These are phyloP conservation scores for Zygoascus sp. DNA, from an alignment of 1,139 yeast genomes.

Conservation along the genomic window DNA sequence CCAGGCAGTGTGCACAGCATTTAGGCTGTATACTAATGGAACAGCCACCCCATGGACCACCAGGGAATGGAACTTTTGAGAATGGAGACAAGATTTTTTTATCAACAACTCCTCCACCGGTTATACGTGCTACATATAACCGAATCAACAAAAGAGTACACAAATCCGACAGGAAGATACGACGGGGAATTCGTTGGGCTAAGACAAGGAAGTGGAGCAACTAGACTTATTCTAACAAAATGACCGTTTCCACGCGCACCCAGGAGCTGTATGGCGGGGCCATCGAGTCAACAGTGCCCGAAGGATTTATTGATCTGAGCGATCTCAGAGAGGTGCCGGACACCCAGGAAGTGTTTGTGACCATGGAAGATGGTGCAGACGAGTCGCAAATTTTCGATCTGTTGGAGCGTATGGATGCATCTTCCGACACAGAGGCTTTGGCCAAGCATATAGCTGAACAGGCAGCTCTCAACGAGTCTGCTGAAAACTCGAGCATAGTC, in stretches of 20 bases:
- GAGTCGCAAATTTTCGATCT: slow-evolving; percentile 69
- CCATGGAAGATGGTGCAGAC: slow-evolving; percentile 37
- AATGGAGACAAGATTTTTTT: background rate
- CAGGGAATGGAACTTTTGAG: background rate
- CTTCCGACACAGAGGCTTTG: slow-evolving; percentile 38
- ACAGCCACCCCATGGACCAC: too few species aligned
- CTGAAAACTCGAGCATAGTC: slow-evolving; percentile 12
- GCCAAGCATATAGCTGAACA: slow-evolving; percentile 43
- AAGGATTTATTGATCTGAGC: slow-evolving; percentile 64
- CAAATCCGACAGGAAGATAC: too few species aligned
- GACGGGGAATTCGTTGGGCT: too few species aligned
- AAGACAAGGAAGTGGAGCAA: too few species aligned
- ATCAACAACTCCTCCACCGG: background rate
- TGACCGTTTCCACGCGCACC: background rate
- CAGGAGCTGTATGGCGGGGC: slow-evolving; percentile 72
- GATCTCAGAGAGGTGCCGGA: slow-evolving; percentile 76
- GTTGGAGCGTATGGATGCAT: slow-evolving; percentile 49
- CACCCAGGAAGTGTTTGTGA: slow-evolving; percentile 77
- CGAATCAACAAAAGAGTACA: background rate
- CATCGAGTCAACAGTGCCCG: slow-evolving; percentile 51
- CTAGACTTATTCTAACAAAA: too few species aligned
- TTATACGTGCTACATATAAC: background rate
- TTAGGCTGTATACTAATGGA: too few species aligned
- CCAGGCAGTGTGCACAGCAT: too few species aligned
- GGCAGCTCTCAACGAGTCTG: slow-evolving; percentile 36